Percentiles rank a stretch among this genome's conserved stretches.
Conservation (phyloP, 2,329 filamentous ascomycete species). For the Xylariaceae sp. region DNA sequence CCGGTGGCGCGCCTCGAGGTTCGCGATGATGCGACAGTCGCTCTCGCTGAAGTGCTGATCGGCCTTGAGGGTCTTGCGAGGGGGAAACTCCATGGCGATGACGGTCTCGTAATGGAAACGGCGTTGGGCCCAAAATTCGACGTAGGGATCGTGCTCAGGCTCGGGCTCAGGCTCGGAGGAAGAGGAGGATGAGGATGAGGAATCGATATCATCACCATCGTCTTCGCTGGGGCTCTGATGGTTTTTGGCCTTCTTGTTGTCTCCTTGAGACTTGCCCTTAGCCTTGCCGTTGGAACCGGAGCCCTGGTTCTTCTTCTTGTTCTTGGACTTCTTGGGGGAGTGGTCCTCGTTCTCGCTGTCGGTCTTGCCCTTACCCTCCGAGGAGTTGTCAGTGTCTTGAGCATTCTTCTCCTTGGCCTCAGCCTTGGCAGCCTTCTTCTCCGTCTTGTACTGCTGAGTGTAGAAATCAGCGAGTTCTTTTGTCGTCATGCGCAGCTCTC, state of each 20-base stretch:
- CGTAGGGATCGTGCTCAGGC: constrained; percentile 1
- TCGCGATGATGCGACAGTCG: constrained; percentile 25
- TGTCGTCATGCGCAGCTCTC: constrained; percentile 11
- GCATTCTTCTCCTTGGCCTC: background rate
- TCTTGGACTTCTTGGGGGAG: background rate
- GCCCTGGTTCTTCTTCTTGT: background rate
- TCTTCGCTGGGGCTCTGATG: constrained; percentile 2
- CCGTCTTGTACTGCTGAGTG: constrained; percentile 4
- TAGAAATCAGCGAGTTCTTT: constrained; percentile 12
- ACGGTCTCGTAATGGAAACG: constrained; percentile 16
- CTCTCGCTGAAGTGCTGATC: constrained; percentile 22
- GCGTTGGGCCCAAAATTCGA: constrained; percentile 13
- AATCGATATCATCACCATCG: background rate
- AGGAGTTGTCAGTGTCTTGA: background rate
- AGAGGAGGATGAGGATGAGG: background rate
- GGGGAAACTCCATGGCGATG: constrained; percentile 15
- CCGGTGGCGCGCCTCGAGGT: constrained; percentile 26
- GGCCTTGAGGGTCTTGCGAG: constrained; percentile 13
- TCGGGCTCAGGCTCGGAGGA: constrained; percentile 1
- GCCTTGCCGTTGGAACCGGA: background rate
- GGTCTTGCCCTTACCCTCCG: constrained; percentile 1
- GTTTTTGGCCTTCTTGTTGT: constrained; percentile 4
- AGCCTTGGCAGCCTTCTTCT: background rate
- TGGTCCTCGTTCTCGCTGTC: background rate
- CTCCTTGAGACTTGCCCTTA: background rate